Conservation (phyloP, 73 alveolate species). For the Stentor coeruleus region DNA sequence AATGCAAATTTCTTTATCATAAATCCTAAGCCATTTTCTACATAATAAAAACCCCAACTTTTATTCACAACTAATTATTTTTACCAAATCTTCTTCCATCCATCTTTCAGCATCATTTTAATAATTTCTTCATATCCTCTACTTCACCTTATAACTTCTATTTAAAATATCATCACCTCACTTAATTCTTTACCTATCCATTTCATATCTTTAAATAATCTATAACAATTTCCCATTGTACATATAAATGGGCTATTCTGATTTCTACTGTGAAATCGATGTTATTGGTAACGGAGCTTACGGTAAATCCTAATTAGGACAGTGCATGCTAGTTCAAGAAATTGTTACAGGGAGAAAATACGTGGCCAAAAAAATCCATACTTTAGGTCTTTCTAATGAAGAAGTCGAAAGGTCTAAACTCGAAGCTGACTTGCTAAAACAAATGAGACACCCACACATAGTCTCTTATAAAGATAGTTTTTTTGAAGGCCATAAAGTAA, state of each 20-base stretch:
- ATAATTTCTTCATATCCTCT: no score
- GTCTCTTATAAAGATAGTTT: constrained; percentile 35
- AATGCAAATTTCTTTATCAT: no score
- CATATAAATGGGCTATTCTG: neutral
- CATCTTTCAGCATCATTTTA: no score
- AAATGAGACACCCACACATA: constrained; percentile 39
- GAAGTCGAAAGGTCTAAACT: neutral
- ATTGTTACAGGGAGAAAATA: neutral
- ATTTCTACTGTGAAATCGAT: neutral
- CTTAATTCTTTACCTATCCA: no score
- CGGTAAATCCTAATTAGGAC: neutral
- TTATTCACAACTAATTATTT: no score
- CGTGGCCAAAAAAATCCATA: neutral
- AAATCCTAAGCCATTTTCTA: no score
- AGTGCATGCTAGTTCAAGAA: neutral
- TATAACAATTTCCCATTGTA: no score
- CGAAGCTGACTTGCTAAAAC: constrained; percentile 40
- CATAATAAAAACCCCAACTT: no score
- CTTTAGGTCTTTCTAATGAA: neutral
- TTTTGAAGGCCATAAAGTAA: constrained; percentile 35
- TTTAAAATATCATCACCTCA: no score
- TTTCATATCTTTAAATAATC: no score
- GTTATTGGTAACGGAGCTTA: neutral
- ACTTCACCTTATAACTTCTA: no score
- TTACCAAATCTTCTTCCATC: no score